Evolutionary conservation across 768 basidiomycete genomes (phyloP), one percentile per base, ranked within the genome.

Genomic region (Phanerochaete carnosa): DNA sequence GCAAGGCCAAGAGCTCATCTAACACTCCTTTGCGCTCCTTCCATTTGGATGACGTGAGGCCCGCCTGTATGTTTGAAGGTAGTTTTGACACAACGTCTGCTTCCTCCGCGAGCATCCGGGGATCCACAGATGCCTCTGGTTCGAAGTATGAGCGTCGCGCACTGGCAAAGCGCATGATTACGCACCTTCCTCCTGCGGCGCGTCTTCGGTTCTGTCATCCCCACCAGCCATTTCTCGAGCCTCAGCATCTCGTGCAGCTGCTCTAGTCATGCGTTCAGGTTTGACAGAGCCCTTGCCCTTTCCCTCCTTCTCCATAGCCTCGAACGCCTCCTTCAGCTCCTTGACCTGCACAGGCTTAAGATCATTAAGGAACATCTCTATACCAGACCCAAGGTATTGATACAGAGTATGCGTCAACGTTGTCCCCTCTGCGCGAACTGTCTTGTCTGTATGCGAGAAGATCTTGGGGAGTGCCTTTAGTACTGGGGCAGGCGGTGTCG

Each of bases 301-400:
- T 1, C 89, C 90, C n/a, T 88, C 87, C 62, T 84, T 86, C 67
- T 95, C 92, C 80, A 96, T 77, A 23, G 72, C 77, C 58, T 92
- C 93, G 69, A 96, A 99, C 0, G 86, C 81, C 69, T 98, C 96
- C 67, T 92, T 93, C 67, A 99, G 73, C 67, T 99, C 97, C 72
- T 97, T 95, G 45, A 96, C 86, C 73, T 98, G 97, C 3, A 99
- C 94, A 1, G 96, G 94, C 71, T 99, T 99, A 62, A 99, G 81
- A 62, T 98, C 95, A 23, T 83, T 77, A 23, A 99, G 77, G 79
- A 87, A 93, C 50, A 92, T 83, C 57, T 94, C 88, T 62, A 99
- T 89, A 0, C 86, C 87, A 55, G 85, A 15, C 74, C 54, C 96
- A 57, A 98, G 86, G 71, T 87, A 94, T 60, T 91, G 88, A 77